A percentile compares a stretch with the other conserved stretches of the same genome.
Evolutionary conservation across 2,329 filamentous ascomycete genomes (phyloP).

Genomic region (Xylariaceae sp.): DNA sequence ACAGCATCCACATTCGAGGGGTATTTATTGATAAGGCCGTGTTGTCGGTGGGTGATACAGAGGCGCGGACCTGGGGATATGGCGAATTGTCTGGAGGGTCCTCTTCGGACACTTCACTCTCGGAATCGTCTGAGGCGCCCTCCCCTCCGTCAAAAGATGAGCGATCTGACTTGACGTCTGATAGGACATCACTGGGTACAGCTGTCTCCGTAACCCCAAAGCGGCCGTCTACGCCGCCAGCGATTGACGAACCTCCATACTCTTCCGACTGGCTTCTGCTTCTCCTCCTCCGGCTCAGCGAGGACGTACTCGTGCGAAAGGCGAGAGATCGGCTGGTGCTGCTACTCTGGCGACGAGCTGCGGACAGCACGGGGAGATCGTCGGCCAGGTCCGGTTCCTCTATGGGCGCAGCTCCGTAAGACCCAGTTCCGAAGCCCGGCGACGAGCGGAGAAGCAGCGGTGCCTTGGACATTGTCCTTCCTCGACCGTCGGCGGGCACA

Average conservation of each 20-base stretch:
- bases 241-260: slow-evolving; percentile 42
- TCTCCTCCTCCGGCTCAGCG: slow-evolving; percentile 18
- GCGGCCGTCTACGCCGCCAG: slow-evolving; percentile 45
- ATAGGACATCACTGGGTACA: slow-evolving; percentile 36
- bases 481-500: slow-evolving; percentile 12
- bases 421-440: slow-evolving; percentile 52
- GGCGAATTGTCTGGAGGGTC: slow-evolving; percentile 62
- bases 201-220: slow-evolving; percentile 43
- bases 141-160: slow-evolving; percentile 17
- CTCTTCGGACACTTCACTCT: slow-evolving; percentile 30
- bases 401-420: slow-evolving; percentile 51
- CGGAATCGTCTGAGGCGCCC: slow-evolving; percentile 27
- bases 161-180: slow-evolving; percentile 31
- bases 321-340: slow-evolving; percentile 15
- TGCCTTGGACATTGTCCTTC: slow-evolving; percentile 38
- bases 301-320: slow-evolving; percentile 20
- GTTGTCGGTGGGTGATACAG: slow-evolving; percentile 69
- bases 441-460: slow-evolving; percentile 53
- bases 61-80: slow-evolving; percentile 73
- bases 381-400: slow-evolving; percentile 27
- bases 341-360: slow-evolving; percentile 16
- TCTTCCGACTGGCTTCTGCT: slow-evolving; percentile 37
- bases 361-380: slow-evolving; percentile 13
- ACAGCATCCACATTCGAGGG: slow-evolving; percentile 78
- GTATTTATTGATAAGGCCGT: slow-evolving; percentile 75